Conservation (phyloP, 164 flowering plant species). For the Stephania japonica region DNA sequence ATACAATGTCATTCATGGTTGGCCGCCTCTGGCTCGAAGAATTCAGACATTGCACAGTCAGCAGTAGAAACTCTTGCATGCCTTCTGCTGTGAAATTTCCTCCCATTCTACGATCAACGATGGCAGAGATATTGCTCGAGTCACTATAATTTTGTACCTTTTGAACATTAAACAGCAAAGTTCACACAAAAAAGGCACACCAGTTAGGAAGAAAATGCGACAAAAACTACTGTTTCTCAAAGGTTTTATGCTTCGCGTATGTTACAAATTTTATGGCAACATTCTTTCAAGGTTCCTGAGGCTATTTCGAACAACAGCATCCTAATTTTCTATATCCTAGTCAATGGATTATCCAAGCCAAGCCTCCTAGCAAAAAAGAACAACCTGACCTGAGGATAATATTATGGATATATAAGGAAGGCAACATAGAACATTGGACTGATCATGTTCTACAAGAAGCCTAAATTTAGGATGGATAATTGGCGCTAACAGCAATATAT, state of each 20-base stretch:
- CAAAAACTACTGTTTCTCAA: background rate
- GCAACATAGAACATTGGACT: background rate
- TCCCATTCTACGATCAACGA: constrained; percentile 59
- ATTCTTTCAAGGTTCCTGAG: no score
- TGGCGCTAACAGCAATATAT: background rate
- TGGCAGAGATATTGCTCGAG: constrained; percentile 34
- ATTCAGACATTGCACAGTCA: constrained; percentile 51
- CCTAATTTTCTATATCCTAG: no score
- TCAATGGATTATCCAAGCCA: no score
- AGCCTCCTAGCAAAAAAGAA: no score
- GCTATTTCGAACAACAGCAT: no score
- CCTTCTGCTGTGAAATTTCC: constrained; percentile 76
- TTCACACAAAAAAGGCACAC: background rate
- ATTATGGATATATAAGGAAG: background rate
- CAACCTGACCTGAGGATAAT: background rate
- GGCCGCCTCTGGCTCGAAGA: constrained; percentile 73
- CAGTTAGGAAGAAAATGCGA: background rate
- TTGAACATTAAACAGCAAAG: constrained; percentile 21
- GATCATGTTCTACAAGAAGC: background rate
- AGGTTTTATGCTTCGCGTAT: background rate
- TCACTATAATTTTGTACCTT: constrained; percentile 50
- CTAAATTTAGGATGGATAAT: background rate
- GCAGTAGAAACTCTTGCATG: constrained; percentile 57
- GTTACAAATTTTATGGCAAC: background rate
- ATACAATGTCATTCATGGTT: constrained; percentile 55